Base-by-base conservation (phyloP, 768 basidiomycete species). In the Kwoniella europaea region DNA sequence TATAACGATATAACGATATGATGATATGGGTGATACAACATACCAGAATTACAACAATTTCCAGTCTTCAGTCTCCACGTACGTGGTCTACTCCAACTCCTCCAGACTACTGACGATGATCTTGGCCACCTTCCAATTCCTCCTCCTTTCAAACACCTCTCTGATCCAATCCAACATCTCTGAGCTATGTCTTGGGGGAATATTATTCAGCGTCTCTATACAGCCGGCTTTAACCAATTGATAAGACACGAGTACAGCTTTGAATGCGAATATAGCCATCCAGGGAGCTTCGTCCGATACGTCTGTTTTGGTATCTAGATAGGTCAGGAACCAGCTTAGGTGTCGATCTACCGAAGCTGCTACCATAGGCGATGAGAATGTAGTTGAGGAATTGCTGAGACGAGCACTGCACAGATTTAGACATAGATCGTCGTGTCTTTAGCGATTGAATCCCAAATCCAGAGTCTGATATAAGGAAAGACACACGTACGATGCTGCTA, bases 261-360 rank as follows among this genome's bases (percentile, higher is more conserved):
- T 76, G 72, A 71, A 80, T 2, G 71, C 71, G 69, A 73, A 80
- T n/a, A 76, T 55, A 4, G 75, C 70, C n/a, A 80, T 62, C 64
- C 75, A 77, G 4, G 79, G 79, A 7, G 75, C 60, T 71, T 79
- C 77, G 55, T 12, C 22, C 27, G 46, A 29, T 22, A 56, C n/a
- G 15, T 41, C 42, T 2, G 41, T 4, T 0, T 70, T 66, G 7
- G 29, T 9, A 18, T 68, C 69, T 50, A 80, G 76, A 61, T 74
- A 76, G 22, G 35, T 65, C 4, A 80, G 67, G 54, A 74, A 77
- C 70, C 69, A 80, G 7, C 58, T 35, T 24, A 77, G 22, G 50
- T 80, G 79, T 10, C 63, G 54, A 22, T 71, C 56, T 10, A 80
- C 65, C 1, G 67, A 58, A 15, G 65, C 71, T 16, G 63, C 59